Evolutionary conservation across 495 filamentous ascomycete species (phyloP), one percentile per base, ranked within the genome.

Genomic region (Hypoxylon intermedium): DNA sequence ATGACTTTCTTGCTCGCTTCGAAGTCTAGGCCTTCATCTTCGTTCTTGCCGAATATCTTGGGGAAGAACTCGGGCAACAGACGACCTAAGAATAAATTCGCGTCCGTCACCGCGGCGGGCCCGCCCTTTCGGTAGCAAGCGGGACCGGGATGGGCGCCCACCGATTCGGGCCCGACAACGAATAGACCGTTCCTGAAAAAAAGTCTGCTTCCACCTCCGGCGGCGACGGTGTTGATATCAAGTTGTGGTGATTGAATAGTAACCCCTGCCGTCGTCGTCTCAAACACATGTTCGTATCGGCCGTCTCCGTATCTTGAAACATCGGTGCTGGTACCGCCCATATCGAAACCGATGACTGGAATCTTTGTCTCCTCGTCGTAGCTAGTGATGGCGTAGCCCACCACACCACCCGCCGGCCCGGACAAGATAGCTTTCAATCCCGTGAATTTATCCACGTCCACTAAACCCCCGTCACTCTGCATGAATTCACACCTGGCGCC

Each of bases 41-140:
- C 70, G 15, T 60, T 62, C 2, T 65, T 57, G 4, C 70, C 70
- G 18, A 72, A 72, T 20, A 72, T 72, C 3, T 60, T 57, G 9
- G 70, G 70, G 47, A 72, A 72, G 30, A 60, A 61, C 34, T 70
- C 50, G 28, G 71, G 66, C 4, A 65, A 38, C 18, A 73, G 49
- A 15, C 73, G 84, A 3, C 93, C 94, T 0, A 98, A 83, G 70
- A 89, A 93, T 24, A 97, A 73, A 63, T 98, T 98, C 11, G 93
- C 93, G 72, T 98, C 93, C 0, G 93, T 98, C 15, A 98, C 92
- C 0, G 93, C 94, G 11, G 94, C 76, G 5, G 93, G 93, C 0
- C 93, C 93, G 0, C 92, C 94, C 74, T 98, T 98, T 4, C 93
- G 82, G 75, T 98, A 98, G 66, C 93, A 98, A 2, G 90, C 93